Percentiles rank a stretch among this genome's conserved stretches.
These are phyloP conservation scores for Elaeis oleifera DNA, from an alignment of 202 grass and related monocot genomes.

Conservation along the genomic window DNA sequence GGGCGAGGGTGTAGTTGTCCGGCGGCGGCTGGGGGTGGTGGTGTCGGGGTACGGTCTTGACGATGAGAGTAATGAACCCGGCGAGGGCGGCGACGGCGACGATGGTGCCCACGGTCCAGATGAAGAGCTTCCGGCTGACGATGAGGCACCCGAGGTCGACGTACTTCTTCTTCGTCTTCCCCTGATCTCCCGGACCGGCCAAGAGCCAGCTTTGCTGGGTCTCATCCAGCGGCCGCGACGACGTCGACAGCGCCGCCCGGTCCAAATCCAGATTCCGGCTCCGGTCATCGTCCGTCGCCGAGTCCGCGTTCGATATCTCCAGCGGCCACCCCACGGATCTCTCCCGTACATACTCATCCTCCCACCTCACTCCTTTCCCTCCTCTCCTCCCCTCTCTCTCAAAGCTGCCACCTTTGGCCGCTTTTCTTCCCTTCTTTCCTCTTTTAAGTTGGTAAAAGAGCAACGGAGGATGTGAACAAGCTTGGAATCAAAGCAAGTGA, in stretches of 20 bases:
- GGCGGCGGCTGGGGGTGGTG: slow-evolving; percentile 10
- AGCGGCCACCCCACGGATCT: slow-evolving; percentile 15
- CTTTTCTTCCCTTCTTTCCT: neutral
- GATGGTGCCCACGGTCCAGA: neutral
- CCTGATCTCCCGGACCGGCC: slow-evolving; percentile 2
- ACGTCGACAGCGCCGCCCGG: slow-evolving; percentile 11
- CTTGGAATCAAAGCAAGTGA: neutral
- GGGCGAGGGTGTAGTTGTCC: slow-evolving; percentile 13
- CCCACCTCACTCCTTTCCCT: too few species aligned
- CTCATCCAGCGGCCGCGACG: slow-evolving; percentile 16
- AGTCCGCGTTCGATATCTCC: slow-evolving; percentile 7
- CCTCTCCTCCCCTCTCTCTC: neutral
- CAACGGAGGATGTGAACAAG: neutral
- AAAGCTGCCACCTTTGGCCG: neutral
- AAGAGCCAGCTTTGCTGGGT: slow-evolving; percentile 18
- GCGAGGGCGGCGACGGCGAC: slow-evolving; percentile 1
- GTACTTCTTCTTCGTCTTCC: slow-evolving; percentile 15
- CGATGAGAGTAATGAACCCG: slow-evolving; percentile 5
- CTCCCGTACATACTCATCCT: slow-evolving; percentile 12
- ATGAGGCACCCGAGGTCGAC: slow-evolving; percentile 17
- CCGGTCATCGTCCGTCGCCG: slow-evolving; percentile 13
- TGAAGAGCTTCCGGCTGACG: slow-evolving; percentile 17
- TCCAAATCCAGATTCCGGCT: slow-evolving; percentile 18
- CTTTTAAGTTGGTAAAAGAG: neutral
- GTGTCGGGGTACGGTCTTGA: slow-evolving; percentile 16